Conservation (phyloP, 768 basidiomycete genomes). For the Tulasnella calospora region DNA sequence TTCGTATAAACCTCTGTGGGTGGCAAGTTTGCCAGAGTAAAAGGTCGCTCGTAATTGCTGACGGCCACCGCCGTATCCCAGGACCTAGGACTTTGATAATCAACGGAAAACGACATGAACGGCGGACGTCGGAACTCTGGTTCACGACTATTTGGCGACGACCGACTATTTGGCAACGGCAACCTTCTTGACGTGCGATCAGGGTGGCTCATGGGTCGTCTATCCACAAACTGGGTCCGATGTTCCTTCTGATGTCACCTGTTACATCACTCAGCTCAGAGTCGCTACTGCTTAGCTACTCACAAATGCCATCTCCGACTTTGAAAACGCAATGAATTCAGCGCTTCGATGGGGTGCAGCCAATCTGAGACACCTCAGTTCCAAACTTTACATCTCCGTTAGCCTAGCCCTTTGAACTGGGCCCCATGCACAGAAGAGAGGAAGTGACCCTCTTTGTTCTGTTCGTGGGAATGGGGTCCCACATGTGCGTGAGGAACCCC, state of each 20-base stretch:
- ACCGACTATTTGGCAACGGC: not conserved
- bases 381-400: not conserved
- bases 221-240: not conserved
- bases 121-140: not conserved
- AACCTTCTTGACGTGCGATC: not conserved
- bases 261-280: too few species aligned
- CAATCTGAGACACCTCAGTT: not conserved
- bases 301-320: not conserved
- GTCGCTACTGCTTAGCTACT: too few species aligned
- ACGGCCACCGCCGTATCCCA: not conserved
- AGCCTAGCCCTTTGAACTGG: not conserved
- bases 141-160: not conserved
- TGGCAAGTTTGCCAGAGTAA: too few species aligned
- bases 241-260: too few species aligned
- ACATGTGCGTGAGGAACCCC: not conserved
- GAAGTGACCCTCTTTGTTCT: not conserved
- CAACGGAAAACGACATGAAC: not conserved
- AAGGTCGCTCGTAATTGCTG: not conserved
- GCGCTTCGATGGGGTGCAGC: not conserved
- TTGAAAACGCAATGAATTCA: not conserved
- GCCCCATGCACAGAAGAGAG: not conserved
- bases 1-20: too few species aligned
- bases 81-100: slow-evolving; percentile 11
- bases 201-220: not conserved
- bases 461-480: not conserved